Evolutionary conservation across 192 early-diverging fungal species (phyloP).

Genomic region (Coemansia sp.): DNA sequence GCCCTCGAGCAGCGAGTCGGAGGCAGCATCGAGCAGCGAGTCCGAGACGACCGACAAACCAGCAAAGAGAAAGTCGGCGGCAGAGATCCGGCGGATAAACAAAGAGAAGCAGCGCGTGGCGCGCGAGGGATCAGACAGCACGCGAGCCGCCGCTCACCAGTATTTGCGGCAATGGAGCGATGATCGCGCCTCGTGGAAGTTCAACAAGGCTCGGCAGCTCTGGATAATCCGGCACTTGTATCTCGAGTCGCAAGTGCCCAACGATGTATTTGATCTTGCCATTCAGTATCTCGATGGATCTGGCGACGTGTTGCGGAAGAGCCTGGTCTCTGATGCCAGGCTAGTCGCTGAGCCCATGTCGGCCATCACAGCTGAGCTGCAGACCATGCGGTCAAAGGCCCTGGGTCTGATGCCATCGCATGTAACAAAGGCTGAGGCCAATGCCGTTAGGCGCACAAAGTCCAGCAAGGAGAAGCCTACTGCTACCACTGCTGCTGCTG

Average conservation of each 20-base stretch:
- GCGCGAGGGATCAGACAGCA: constrained; percentile 19
- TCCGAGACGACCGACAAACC: constrained; percentile 7
- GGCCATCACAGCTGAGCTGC: not conserved
- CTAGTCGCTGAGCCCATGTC: constrained; percentile 15
- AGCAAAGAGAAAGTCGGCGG: constrained; percentile 25
- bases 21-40: not conserved
- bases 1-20: not conserved
- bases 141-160: constrained; percentile 20
- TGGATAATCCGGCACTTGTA: constrained; percentile 46
- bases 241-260: constrained; percentile 17
- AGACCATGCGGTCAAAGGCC: constrained; percentile 7
- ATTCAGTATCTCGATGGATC: constrained; percentile 17
- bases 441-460: constrained; percentile 1
- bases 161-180: constrained; percentile 27
- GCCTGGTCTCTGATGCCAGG: constrained; percentile 22
- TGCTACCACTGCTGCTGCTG: not conserved
- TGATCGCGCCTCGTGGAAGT: constrained; percentile 27
- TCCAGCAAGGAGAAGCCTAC: not conserved
- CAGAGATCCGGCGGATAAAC: constrained; percentile 33
- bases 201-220: constrained; percentile 42
- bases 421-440: constrained; percentile 30
- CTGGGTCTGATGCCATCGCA: constrained; percentile 32
- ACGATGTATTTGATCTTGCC: constrained; percentile 19
- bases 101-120: constrained; percentile 20
- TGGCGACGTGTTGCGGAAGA: constrained; percentile 4